Evolutionary conservation across 1,284 basidiomycete species (phyloP).

Genomic region (Cryptococcus hybrid): DNA sequence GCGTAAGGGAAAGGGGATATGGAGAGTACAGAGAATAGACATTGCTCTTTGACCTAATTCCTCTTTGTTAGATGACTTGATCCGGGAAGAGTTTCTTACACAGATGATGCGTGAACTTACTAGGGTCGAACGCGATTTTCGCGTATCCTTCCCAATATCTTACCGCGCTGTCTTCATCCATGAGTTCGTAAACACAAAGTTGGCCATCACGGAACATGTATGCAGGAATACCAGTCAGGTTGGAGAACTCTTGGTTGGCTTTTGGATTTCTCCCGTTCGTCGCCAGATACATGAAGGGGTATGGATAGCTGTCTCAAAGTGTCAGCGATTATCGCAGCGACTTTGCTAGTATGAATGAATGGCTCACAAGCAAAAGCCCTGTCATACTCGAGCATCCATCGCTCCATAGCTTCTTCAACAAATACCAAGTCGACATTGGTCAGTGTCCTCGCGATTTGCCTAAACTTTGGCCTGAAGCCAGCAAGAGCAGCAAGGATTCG

Average conservation of each 20-base stretch:
- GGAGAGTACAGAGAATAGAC: conserved; percentile 86
- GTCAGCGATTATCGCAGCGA: not conserved
- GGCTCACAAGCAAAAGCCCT: conserved; percentile 73
- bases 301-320: conserved; percentile 65
- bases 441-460: conserved; percentile 84
- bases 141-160: conserved; percentile 93
- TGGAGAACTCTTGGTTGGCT: conserved; percentile 74
- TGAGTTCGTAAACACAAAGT: conserved; percentile 94
- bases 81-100: not conserved
- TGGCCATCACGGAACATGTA: conserved; percentile 59
- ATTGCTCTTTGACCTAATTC: conserved; percentile 59
- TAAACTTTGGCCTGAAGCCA: conserved; percentile 88
- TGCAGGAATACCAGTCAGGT: conserved; percentile 39
- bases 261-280: conserved; percentile 96
- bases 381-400: conserved; percentile 92
- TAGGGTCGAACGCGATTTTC: conserved; percentile 83
- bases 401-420: conserved; percentile 96
- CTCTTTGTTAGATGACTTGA: not conserved
- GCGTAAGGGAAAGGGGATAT: conserved; percentile 57
- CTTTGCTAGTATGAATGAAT: not conserved
- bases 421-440: conserved; percentile 96
- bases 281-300: conserved; percentile 97
- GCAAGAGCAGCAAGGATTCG: conserved; percentile 69
- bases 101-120: conserved; percentile 51
- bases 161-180: conserved; percentile 93